Base-by-base conservation (phyloP, 768 basidiomycete genomes). In the Strobilomyces dryophilus region DNA sequence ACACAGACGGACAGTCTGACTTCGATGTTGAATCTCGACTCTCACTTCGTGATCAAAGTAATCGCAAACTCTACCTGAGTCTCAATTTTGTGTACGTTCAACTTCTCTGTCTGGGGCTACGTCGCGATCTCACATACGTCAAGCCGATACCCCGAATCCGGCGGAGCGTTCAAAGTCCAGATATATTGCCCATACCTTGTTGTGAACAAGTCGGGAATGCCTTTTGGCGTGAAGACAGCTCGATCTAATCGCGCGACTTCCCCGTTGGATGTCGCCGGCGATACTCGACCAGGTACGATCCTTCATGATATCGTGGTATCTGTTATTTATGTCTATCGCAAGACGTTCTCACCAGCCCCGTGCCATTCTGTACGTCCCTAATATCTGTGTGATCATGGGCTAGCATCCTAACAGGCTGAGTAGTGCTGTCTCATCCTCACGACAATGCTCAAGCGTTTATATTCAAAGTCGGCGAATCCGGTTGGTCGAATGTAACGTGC, bases 91-190 rank as follows among this genome's bases (percentile, higher is more conserved):
- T 91, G 95, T 95, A 67, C 54, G 91, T 73, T 35, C 7, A 15
- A 17, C n/a, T 24, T 44, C 27, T 36, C 20, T 40, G 9, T 40
- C 27, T 34, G 11, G 8, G 18, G 17, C 20, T 35, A n/a, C 45
- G 20, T 34, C 5, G 27, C 24, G 10, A 36, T 41, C 57, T 61
- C 21, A 67, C 44, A 32, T 44, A 37, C 45, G 2, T 41, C 29
- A 46, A 85, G 88, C 20, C 85, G 84, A 48, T 89, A 89, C 70
- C 83, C 91, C 8, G 83, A 97, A 47, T 88, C 95, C 7, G 97
- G 95, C 2, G 94, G 95, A 21, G 93, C 95, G 1, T 95, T 97
- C 79, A 93, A 89, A 69, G 91, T 97, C 0, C 95, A 98, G 68
- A 83, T 99, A 42, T 98, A 91, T 66, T 83, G 83, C 57, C 94